phyloP scores from a whole-genome alignment of 352 stramenopile species.

The Phytopythium kandeliae region DNA sequence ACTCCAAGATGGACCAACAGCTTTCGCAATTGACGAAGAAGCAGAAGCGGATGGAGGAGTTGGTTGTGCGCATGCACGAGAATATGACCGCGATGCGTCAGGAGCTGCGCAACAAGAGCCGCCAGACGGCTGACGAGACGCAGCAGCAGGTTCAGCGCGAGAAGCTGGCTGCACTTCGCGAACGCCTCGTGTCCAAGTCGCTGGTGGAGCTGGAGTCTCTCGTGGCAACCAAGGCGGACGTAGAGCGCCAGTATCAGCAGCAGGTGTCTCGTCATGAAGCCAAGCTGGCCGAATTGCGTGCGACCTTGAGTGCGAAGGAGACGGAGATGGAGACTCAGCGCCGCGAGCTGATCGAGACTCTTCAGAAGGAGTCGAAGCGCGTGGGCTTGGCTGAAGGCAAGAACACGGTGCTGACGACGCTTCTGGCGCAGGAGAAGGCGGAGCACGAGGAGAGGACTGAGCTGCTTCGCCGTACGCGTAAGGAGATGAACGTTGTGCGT shows the following conservation, averaged over 20 bases:
- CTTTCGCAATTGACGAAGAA: slow-evolving; percentile 42
- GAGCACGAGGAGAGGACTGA: slow-evolving; percentile 55
- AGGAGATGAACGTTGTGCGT: slow-evolving; percentile 47
- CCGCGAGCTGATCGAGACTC: slow-evolving; percentile 40
- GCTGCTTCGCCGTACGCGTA: slow-evolving; percentile 40
- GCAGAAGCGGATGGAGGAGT: slow-evolving; percentile 54
- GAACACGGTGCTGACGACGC: slow-evolving; percentile 45
- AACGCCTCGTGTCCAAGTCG: slow-evolving; percentile 34
- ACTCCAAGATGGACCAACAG: slow-evolving; percentile 42
- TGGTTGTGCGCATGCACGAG: slow-evolving; percentile 32
- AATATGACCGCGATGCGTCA: slow-evolving; percentile 33
- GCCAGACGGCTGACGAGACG: slow-evolving; percentile 26
- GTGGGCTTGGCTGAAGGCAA: slow-evolving; percentile 61
- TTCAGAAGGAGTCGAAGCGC: slow-evolving; percentile 59
- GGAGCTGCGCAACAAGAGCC: slow-evolving; percentile 26
- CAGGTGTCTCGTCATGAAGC: slow-evolving; percentile 9
- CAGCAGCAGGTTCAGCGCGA: slow-evolving; percentile 13
- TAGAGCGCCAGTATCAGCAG: slow-evolving; percentile 41
- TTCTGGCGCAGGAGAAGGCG: slow-evolving; percentile 53
- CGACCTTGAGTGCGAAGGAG: slow-evolving; percentile 35
- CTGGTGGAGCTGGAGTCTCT: slow-evolving; percentile 44
- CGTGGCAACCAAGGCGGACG: slow-evolving; percentile 28
- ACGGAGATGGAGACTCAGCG: slow-evolving; percentile 45
- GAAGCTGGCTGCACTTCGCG: slow-evolving; percentile 21
- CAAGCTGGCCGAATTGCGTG: slow-evolving; percentile 39